Conservation (phyloP, 805 yeast genomes). For the Naumovozyma baii region DNA sequence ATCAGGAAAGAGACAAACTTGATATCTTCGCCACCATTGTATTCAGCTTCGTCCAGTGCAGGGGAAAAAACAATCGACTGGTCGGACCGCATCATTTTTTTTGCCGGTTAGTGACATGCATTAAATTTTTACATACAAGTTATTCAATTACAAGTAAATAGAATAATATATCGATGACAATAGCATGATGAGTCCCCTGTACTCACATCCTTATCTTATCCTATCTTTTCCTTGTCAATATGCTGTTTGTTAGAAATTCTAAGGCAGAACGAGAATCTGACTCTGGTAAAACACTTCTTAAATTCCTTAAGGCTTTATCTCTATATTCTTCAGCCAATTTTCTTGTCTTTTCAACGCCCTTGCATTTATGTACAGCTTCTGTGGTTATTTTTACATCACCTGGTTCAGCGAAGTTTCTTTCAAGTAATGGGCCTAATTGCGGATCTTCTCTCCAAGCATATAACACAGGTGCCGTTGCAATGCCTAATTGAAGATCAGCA, state of each 20-base stretch:
- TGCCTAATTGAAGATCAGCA: slow-evolving; percentile 85
- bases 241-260: slow-evolving; percentile 71
- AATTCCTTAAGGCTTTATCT: slow-evolving; percentile 58
- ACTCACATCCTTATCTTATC: no score
- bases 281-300: slow-evolving; percentile 63
- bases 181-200: no score
- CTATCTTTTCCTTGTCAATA: slow-evolving; percentile 73
- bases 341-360: slow-evolving; percentile 71
- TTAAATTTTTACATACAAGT: not conserved
- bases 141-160: no score
- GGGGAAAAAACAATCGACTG: no score
- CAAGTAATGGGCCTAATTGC: slow-evolving; percentile 72
- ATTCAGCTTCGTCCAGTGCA: not conserved
- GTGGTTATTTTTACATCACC: slow-evolving; percentile 86
- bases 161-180: no score
- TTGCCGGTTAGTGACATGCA: not conserved
- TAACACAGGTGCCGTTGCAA: slow-evolving; percentile 93
- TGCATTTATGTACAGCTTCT: slow-evolving; percentile 54
- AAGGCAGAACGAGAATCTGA: slow-evolving; percentile 84
- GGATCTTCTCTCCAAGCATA: slow-evolving; percentile 91
- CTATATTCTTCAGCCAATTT: slow-evolving; percentile 72
- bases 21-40: not conserved
- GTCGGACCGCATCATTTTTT: not conserved
- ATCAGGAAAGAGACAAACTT: no score
- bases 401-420: slow-evolving; percentile 65